These are phyloP conservation scores for Rubroshorea leprosula DNA, from an alignment of 345 rosid genomes.

Conservation along the genomic window DNA sequence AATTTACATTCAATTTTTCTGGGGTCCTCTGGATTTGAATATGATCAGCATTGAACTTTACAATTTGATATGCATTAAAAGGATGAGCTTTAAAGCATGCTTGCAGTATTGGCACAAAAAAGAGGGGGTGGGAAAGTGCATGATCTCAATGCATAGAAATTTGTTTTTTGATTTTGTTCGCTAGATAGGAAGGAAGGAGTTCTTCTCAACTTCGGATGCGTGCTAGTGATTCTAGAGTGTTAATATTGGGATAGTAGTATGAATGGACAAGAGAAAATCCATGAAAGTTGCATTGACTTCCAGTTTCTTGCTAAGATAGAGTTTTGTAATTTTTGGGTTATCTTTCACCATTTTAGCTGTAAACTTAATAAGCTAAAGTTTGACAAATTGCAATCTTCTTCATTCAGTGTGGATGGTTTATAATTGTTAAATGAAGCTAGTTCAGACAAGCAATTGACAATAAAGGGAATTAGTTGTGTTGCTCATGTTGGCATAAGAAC, in stretches of 20 bases:
- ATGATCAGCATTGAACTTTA: background rate
- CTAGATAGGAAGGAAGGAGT: too few species aligned
- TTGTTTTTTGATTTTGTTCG: too few species aligned
- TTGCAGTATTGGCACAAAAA: too few species aligned
- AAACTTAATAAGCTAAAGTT: background rate
- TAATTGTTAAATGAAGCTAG: background rate
- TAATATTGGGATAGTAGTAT: too few species aligned
- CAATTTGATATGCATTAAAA: background rate
- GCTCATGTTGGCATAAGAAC: background rate
- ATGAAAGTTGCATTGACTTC: too few species aligned
- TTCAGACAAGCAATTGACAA: background rate
- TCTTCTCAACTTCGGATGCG: too few species aligned
- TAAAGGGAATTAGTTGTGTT: background rate
- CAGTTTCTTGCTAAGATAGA: too few species aligned
- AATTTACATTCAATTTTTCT: too few species aligned
- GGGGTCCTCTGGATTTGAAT: background rate
- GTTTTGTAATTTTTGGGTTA: background rate
- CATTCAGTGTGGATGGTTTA: background rate
- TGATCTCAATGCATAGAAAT: too few species aligned
- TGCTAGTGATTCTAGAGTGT: too few species aligned
- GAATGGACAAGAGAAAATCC: too few species aligned
- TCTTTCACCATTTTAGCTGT: background rate
- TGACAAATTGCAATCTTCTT: background rate
- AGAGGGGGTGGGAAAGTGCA: too few species aligned
- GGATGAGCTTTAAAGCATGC: background rate